Conservation (phyloP, 2,329 filamentous ascomycete genomes). For the Venturia aucupariae region DNA sequence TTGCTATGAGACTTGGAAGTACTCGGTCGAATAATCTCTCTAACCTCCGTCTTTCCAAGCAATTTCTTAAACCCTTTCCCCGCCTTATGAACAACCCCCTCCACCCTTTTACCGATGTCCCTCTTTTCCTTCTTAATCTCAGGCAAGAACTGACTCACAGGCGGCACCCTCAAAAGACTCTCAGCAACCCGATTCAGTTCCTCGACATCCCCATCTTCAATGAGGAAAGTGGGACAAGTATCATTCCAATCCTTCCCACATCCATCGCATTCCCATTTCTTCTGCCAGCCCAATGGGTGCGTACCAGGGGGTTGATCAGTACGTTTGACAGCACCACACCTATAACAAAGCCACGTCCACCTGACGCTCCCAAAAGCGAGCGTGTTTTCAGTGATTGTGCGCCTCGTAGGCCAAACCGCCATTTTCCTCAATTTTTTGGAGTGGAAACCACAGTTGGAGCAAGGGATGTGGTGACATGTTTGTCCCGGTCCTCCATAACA, state of each 20-base stretch:
- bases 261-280: neutral
- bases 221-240: neutral
- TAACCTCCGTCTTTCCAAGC: neutral
- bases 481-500: neutral
- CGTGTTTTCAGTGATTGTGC: neutral
- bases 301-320: neutral
- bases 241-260: neutral
- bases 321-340: neutral
- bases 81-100: neutral
- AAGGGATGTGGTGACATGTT: neutral
- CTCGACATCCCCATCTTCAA: neutral
- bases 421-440: neutral
- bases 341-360: constrained; percentile 1
- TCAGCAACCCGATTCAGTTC: neutral
- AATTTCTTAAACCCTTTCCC: neutral
- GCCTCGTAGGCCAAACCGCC: neutral
- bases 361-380: neutral
- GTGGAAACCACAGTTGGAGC: neutral
- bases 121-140: neutral
- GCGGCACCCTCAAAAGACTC: neutral
- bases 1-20: neutral
- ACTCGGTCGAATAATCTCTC: neutral
- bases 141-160: neutral
- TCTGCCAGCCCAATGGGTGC: neutral
- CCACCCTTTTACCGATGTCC: neutral